These are phyloP conservation scores for Plectosphaerella cucumerina DNA, from an alignment of 2,329 filamentous ascomycete species.

Conservation along the genomic window DNA sequence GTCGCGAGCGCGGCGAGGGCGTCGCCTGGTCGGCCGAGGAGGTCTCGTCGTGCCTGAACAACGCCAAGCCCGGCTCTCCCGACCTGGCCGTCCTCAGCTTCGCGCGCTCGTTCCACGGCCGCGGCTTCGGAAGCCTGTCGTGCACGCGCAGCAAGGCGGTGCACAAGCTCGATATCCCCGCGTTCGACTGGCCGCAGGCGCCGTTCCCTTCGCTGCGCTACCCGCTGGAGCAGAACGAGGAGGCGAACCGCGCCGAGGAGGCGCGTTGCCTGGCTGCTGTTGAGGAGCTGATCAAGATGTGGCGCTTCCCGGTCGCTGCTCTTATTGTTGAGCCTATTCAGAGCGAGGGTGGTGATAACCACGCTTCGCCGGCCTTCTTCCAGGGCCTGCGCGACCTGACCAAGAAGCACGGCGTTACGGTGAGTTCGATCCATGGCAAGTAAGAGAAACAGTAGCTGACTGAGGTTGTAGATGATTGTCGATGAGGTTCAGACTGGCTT, in stretches of 20 bases:
- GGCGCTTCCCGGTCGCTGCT: constrained; percentile 67
- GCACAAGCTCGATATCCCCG: constrained; percentile 84
- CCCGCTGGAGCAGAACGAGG: constrained; percentile 64
- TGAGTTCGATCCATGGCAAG: constrained; percentile 69
- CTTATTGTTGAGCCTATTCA: constrained; percentile 77
- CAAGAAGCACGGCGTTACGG: constrained; percentile 55
- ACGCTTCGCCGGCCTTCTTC: constrained; percentile 77
- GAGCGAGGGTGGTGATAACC: constrained; percentile 81
- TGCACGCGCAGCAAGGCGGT: constrained; percentile 80
- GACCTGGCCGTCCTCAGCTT: constrained; percentile 76
- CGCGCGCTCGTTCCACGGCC: constrained; percentile 74
- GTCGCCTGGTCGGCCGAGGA: constrained; percentile 71
- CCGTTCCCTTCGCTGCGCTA: constrained; percentile 75
- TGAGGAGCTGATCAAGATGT: constrained; percentile 64
- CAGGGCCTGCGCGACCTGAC: constrained; percentile 69
- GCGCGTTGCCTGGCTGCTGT: constrained; percentile 68
- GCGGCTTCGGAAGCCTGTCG: constrained; percentile 72
- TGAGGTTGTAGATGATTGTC: too few species aligned
- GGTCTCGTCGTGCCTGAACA: constrained; percentile 63
- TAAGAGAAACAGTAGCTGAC: too few species aligned
- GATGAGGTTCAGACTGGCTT: constrained; percentile 43
- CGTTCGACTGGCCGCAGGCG: constrained; percentile 84
- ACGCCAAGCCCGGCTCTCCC: constrained; percentile 68
- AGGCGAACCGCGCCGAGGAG: constrained; percentile 70
- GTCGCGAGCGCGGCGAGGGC: constrained; percentile 63